Percentiles rank a stretch among this genome's conserved stretches.
phyloP scores from a whole-genome alignment of 129 eudicot species.

The Silybum marianum region DNA sequence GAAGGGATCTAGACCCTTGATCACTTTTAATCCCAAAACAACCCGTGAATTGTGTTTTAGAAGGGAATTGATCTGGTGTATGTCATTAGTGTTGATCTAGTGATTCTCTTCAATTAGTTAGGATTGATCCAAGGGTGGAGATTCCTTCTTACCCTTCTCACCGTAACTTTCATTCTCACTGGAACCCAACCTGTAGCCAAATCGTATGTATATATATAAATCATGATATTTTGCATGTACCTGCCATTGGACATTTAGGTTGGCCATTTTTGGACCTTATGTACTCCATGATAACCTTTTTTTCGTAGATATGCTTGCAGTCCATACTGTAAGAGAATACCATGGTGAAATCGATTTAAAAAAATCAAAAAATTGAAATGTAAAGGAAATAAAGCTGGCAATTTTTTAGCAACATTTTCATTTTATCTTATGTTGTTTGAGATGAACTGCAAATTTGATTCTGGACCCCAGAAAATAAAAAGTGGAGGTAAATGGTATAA shows the following conservation, averaged over 20 bases:
- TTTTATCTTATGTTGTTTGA: background rate
- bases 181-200: too few relatives aligned
- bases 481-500: background rate
- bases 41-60: too few relatives aligned
- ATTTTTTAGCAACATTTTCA: background rate
- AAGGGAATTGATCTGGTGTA: too few relatives aligned
- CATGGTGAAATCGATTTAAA: background rate
- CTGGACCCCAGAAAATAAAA: background rate
- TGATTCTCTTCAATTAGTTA: too few relatives aligned
- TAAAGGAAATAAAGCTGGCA: background rate
- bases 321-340: constrained; percentile 53
- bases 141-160: background rate
- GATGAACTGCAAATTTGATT: background rate
- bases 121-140: too few relatives aligned
- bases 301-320: constrained; percentile 94
- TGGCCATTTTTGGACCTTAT: constrained; percentile 45
- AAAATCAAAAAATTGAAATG: background rate
- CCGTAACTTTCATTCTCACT: too few relatives aligned
- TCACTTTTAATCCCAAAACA: too few relatives aligned
- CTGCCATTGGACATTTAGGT: constrained; percentile 76
- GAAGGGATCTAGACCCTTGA: too few relatives aligned
- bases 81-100: too few relatives aligned
- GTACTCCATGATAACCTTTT: constrained; percentile 58
- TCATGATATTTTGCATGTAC: constrained; percentile 30
- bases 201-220: background rate